A percentile compares a stretch with the other conserved stretches of the same genome.
Conservation (phyloP, 192 early-diverging fungal species). For the Linnemannia zychae region DNA sequence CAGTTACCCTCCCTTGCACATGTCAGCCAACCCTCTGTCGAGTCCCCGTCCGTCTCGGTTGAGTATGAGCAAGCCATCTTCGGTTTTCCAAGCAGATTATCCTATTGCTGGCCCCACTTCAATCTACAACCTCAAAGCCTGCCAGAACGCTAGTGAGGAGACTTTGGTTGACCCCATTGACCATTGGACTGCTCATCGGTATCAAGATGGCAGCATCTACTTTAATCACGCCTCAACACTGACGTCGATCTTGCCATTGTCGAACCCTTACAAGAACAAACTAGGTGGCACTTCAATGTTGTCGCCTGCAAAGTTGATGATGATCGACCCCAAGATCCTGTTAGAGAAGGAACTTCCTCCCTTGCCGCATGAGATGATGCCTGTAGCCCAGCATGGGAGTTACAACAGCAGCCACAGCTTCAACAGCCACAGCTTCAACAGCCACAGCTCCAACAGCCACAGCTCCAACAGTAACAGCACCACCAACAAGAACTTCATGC, state of each 20-base stretch:
- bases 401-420: background rate
- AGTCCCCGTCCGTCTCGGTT: background rate
- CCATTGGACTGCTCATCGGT: slow-evolving; percentile 19
- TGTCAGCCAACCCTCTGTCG: background rate
- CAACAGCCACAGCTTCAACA: background rate
- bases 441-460: background rate
- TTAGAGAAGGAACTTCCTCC: slow-evolving; percentile 27
- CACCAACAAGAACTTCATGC: background rate
- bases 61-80: background rate
- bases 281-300: background rate
- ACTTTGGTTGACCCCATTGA: slow-evolving; percentile 28
- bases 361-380: background rate
- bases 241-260: background rate
- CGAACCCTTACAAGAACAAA: background rate
- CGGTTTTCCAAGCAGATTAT: background rate
- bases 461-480: background rate
- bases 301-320: background rate
- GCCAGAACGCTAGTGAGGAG: slow-evolving; percentile 4
- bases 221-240: background rate
- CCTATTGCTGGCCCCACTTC: background rate
- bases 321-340: slow-evolving; percentile 2
- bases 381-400: background rate
- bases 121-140: background rate
- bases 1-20: background rate
- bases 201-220: background rate